phyloP scores from a whole-genome alignment of 208 protist species.

The Trypanosoma cruzi region DNA sequence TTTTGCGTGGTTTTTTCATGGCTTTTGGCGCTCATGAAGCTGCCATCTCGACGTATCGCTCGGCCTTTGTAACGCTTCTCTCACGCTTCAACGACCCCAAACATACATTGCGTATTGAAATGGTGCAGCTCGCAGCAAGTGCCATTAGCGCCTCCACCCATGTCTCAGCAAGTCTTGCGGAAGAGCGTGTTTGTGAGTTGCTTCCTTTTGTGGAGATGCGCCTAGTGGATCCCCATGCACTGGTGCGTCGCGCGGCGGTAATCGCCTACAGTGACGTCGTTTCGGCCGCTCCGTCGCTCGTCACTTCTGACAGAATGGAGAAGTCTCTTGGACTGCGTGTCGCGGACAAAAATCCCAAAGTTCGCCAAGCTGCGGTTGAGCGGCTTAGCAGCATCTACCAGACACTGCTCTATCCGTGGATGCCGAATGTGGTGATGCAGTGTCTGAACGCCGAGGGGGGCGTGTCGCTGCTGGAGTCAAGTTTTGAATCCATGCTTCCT shows the following conservation, averaged over 20 bases:
- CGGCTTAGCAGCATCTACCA: constrained; percentile 56
- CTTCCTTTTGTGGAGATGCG: constrained; percentile 36
- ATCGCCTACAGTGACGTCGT: constrained; percentile 39
- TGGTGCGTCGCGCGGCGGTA: constrained; percentile 59
- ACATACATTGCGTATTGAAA: constrained; percentile 56
- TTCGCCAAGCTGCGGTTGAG: constrained; percentile 59
- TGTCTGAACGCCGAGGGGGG: constrained; percentile 51
- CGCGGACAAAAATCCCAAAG: constrained; percentile 61
- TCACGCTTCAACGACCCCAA: constrained; percentile 45
- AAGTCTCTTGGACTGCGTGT: constrained; percentile 55
- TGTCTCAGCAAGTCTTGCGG: constrained; percentile 21
- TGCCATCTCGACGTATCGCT: constrained; percentile 35
- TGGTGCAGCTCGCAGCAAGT: constrained; percentile 29
- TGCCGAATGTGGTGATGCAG: constrained; percentile 56
- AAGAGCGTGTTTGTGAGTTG: constrained; percentile 34
- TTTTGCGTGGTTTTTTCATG: constrained; percentile 53
- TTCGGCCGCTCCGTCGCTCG: constrained; percentile 29
- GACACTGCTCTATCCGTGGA: constrained; percentile 46
- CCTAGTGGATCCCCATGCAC: constrained; percentile 49
- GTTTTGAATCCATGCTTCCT: constrained; percentile 55
- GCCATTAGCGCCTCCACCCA: constrained; percentile 23
- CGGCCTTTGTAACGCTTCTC: constrained; percentile 34
- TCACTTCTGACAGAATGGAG: constrained; percentile 27
- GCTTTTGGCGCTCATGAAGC: constrained; percentile 42
- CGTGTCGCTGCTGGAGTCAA: constrained; percentile 31